Base-by-base conservation (phyloP, 345 rosid species). In the Populus deltoides region DNA sequence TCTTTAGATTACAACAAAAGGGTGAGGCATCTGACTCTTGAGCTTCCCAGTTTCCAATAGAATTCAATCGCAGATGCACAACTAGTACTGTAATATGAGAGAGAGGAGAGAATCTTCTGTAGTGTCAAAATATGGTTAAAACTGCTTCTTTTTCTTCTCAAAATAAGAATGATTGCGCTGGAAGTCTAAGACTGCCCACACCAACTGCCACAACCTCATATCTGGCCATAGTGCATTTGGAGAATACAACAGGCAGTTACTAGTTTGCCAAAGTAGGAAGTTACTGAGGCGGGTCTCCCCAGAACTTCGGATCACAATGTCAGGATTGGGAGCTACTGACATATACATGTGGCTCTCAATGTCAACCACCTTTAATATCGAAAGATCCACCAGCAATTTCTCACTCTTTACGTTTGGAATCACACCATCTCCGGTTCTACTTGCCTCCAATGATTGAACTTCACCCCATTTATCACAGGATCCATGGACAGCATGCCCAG, bases 191-290 rank as follows among this genome's bases (percentile, higher is more conserved):
- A 91, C 86, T 27, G 83, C 86, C 97, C 92, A 89, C 12, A 87
- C 87, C 68, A 92, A 45, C 78, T 91, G 94, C 84, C 91, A 78
- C 11, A 92, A 69, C 65, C 97, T 89, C 69, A 90, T 91, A 85
- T 92, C 97, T 13, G 97, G 97, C 97, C 97, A 94, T 72, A 94
- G 67, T n/a, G 83, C 92, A 49, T 81, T 76, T 4, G 93, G 97
- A 70, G 92, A 90, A 75, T 81, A 88, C 79, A 94, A 75, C 47
- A 89, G 86, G 80, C 86, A 81, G 67, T 82, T 59, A 79, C 86
- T 75, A 10, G 92, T 86, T 81, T 90, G 97, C 92, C 97, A 87
- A 38, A 87, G 83, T 59, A 87, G 82, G 81, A 89, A 92, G 77
- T 89, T 87, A 85, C 89, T 89, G 62, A 89, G 82, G 49, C 97